Conservation (phyloP, 1,139 yeast genomes). For the Kurtzmaniella quercitrusa region DNA sequence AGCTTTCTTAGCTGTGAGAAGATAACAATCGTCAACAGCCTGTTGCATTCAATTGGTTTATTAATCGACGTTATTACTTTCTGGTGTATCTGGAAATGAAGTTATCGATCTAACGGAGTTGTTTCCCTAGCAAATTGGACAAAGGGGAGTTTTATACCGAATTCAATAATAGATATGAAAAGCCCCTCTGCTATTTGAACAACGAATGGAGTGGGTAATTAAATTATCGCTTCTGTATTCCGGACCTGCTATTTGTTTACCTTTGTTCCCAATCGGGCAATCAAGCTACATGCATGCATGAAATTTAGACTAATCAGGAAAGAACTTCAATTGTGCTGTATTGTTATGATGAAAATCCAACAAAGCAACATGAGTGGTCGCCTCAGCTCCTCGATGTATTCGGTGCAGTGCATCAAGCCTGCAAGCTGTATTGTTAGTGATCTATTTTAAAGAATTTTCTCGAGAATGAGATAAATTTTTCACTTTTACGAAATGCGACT, state of each 20-base stretch:
- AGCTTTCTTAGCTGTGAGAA: constrained; percentile 5
- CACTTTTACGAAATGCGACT: too few species aligned
- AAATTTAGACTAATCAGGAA: neutral
- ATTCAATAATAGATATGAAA: neutral
- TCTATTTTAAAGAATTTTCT: too few species aligned
- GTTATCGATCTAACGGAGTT: too few species aligned
- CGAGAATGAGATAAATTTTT: too few species aligned
- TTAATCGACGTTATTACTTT: neutral
- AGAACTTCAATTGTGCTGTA: neutral
- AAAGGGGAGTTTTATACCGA: too few species aligned
- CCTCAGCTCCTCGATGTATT: neutral
- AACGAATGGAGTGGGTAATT: neutral
- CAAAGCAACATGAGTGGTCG: neutral
- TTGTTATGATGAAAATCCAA: neutral
- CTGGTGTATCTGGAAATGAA: too few species aligned
- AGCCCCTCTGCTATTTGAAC: neutral
- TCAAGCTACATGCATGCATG: neutral
- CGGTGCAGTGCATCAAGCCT: neutral
- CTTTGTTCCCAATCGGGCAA: neutral
- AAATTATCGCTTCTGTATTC: neutral
- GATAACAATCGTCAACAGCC: constrained; percentile 21
- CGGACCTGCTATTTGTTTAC: neutral
- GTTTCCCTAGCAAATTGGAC: too few species aligned
- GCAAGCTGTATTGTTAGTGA: neutral
- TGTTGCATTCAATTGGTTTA: constrained; percentile 3